Evolutionary conservation across 352 stramenopile species (phyloP), one percentile per base, ranked within the genome.

Genomic region (Globisporangium spiculum): DNA sequence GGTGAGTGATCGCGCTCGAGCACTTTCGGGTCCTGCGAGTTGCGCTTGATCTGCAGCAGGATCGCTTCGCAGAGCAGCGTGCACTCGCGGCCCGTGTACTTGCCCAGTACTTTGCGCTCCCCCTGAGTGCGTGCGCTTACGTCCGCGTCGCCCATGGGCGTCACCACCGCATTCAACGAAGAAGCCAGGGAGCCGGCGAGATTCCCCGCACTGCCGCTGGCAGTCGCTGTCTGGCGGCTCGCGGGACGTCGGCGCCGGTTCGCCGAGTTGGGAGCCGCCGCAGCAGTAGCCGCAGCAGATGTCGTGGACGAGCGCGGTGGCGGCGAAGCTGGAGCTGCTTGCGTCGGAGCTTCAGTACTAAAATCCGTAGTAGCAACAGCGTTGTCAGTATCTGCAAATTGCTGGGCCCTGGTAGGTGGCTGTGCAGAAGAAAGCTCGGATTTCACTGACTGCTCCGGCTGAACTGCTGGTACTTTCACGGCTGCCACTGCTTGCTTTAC

Each of bases 1-100:
- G 83, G 83, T 3, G 83, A 88, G 26, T 68, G 67, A 0, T 75
- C 65, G 24, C 75, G 55, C 12, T 89, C 70, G 57, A 91, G 61
- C 57, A 83, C 83, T 14, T 71, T 78, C 0, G 71, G 41, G 0
- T 65, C 63, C 60, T 79, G 63, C n/a, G 83, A 79, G 65, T 86
- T 80, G 34, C 69, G 66, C 61, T 87, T 81, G 53, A 91, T 57
- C 20, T 91, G 81, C 22, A 68, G 55, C 56, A 87, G 60, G 46
- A 91, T 80, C 12, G 79, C 74, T 55, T 91, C 81, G 56, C 81
- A 90, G 54, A 91, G 60, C 36, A 85, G 30, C 32, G 75, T 79
- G 58, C 81, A 88, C 32, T 86, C 76, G 14, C 71, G 76, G 20
- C 78, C 80, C 34, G 76, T 81, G 68, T 85, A 88, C n/a, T 61